Conservation (phyloP, 345 rosid species). For the Mercurialis annua region DNA sequence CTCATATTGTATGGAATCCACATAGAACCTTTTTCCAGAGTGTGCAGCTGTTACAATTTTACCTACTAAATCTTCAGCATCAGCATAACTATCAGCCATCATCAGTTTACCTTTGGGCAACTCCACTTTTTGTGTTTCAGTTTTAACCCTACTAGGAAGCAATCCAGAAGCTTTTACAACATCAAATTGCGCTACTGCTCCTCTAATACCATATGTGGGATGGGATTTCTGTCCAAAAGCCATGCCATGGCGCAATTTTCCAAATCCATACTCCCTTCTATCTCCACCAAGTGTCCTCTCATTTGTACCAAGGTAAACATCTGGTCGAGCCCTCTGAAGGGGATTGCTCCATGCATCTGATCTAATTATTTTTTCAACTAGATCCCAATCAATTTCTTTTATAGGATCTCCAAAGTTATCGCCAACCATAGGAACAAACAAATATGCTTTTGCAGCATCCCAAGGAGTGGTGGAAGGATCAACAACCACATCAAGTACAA, state of each 20-base stretch:
- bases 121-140: conserved; percentile 38
- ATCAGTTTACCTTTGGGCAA: conserved; percentile 51
- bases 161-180: conserved; percentile 90
- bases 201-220: conserved; percentile 98
- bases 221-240: conserved; percentile 84
- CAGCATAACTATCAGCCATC: conserved; percentile 74
- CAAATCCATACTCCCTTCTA: conserved; percentile 96
- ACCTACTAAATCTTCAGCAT: conserved; percentile 66
- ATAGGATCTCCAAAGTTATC: conserved; percentile 61
- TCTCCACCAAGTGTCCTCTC: conserved; percentile 99
- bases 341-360: conserved; percentile 88
- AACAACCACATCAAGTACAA: conserved; percentile 97
- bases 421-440: conserved; percentile 88
- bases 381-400: conserved; percentile 80
- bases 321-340: conserved; percentile 96
- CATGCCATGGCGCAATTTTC: conserved; percentile 87
- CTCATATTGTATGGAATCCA: conserved; percentile 76
- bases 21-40: conserved; percentile 98
- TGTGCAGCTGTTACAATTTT: conserved; percentile 93
- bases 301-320: conserved; percentile 95
- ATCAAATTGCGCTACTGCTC: conserved; percentile 93
- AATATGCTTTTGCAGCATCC: conserved; percentile 98
- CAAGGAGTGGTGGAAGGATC: conserved; percentile 99
- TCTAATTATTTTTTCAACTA: conserved; percentile 54
- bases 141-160: conserved; percentile 58